Percentiles rank a stretch among this genome's conserved stretches.
These are phyloP conservation scores for Lophiotrema nucula DNA, from an alignment of 495 filamentous ascomycete species.

Conservation along the genomic window DNA sequence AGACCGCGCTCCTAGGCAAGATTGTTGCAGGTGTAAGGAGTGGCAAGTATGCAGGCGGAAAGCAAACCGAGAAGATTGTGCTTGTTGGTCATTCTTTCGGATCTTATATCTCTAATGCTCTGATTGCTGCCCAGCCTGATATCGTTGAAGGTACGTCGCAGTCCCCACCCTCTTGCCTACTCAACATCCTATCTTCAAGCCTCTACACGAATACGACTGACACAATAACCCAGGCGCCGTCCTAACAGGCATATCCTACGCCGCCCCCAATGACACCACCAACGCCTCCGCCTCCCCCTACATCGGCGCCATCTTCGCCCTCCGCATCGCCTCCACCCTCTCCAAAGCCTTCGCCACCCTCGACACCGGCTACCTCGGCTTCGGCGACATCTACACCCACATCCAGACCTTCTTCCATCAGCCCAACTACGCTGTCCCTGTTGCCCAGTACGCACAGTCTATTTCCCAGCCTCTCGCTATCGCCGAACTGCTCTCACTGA, in stretches of 20 bases:
- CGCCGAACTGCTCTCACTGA: constrained; percentile 28
- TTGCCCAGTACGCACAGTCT: constrained; percentile 26
- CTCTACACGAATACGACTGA: background rate
- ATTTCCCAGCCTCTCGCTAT: constrained; percentile 37
- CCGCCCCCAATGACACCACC: background rate
- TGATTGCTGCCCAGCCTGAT: constrained; percentile 10
- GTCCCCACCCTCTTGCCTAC: background rate
- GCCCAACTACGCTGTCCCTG: constrained; percentile 9
- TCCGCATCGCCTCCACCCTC: constrained; percentile 12
- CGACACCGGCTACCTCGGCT: constrained; percentile 28
- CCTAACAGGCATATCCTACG: constrained; percentile 24
- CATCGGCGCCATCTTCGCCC: constrained; percentile 9
- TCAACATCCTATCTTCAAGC: background rate
- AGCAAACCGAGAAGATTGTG: constrained; percentile 22
- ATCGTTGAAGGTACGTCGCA: constrained; percentile 23
- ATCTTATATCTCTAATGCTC: constrained; percentile 8
- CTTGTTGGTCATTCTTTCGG: constrained; percentile 34
- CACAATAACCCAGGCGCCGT: constrained; percentile 13
- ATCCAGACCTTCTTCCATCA: constrained; percentile 26
- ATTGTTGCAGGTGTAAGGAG: constrained; percentile 9
- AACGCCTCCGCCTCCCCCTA: background rate
- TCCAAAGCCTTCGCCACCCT: background rate
- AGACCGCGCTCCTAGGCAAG: constrained; percentile 8
- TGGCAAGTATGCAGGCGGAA: constrained; percentile 17
- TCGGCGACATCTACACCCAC: constrained; percentile 29